Evolutionary conservation across 768 basidiomycete species (phyloP), one percentile per base, ranked within the genome.

Genomic region (Coprinellus micaceus): DNA sequence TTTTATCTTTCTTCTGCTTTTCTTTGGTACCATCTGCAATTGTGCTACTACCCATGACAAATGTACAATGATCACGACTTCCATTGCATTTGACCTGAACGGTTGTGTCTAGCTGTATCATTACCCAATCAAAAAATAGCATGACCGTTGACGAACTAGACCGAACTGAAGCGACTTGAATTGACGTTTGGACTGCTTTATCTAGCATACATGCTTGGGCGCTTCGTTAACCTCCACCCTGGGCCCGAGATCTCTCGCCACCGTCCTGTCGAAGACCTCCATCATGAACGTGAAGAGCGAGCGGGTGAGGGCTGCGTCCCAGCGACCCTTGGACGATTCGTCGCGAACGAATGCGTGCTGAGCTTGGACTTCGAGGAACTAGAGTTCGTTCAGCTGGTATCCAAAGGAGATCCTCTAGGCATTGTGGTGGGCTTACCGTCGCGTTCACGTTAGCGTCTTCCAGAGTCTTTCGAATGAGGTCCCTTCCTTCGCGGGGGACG

Each of bases 291-390:
- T 73, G 67, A 94, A 94, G 29, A 94, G 67, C 21, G 86, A 86
- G 49, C 82, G 78, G 0, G 91, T 93, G 51, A 98, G 74, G 0
- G 94, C 94, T 7, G 94, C 93, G 64, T 98, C 96, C 94, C 94
- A 98, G 53, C 96, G 82, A 1, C 93, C 95, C 69, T 97, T 98
- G 28, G 89, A 91, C 6, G 82, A 80, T 64, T 94, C 92, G 67
- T 96, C 94, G 4, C 95, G 85, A 58, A 98, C 88, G 71, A 98
- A 98, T 2, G 96, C 96, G 62, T 98, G 95, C 64, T 98, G 95
- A 0, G 95, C 96, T 69, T 97, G 94, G 13, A 98, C 93, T 69
- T 98, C 96, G 57, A 97, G 73, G 69, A 95, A 94, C 90, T 94
- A 46, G 22, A 29, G 12, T 25, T 7, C n/a, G n/a, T n/a, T n/a